Conservation (phyloP, 2,329 filamentous ascomycete species). For the Gremmenia infestans region DNA sequence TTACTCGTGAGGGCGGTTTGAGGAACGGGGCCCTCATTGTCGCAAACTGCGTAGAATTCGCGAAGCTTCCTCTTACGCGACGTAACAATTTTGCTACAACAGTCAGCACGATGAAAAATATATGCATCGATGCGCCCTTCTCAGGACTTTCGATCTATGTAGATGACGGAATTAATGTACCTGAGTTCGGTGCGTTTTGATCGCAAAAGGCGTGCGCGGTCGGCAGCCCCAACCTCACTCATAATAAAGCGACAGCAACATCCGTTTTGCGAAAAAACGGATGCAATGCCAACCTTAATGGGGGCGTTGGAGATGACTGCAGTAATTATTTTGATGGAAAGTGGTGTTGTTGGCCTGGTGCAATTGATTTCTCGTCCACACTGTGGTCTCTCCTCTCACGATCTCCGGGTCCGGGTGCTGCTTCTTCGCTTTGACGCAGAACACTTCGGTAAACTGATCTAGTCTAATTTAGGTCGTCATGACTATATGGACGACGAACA, state of each 20-base stretch:
- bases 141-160: slow-evolving; percentile 21
- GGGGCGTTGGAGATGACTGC: slow-evolving; percentile 30
- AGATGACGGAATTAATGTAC: slow-evolving; percentile 38
- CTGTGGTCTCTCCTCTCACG: too few species aligned
- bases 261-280: slow-evolving; percentile 63
- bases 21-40: slow-evolving; percentile 54
- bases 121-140: slow-evolving; percentile 20
- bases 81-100: slow-evolving; percentile 62
- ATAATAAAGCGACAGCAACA: slow-evolving; percentile 65
- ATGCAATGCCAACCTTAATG: slow-evolving; percentile 40
- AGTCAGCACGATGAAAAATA: slow-evolving; percentile 26
- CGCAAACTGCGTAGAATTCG: slow-evolving; percentile 79
- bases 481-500: too few species aligned
- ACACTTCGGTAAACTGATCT: too few species aligned
- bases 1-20: slow-evolving; percentile 51
- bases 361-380: slow-evolving; percentile 18
- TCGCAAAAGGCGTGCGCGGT: slow-evolving; percentile 62
- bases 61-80: slow-evolving; percentile 89
- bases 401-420: too few species aligned
- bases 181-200: slow-evolving; percentile 58
- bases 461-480: too few species aligned
- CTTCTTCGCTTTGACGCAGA: too few species aligned
- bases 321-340: slow-evolving; percentile 22
- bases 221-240: slow-evolving; percentile 64
- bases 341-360: slow-evolving; percentile 21